Evolutionary conservation across 2,329 filamentous ascomycete genomes (phyloP), one percentile per base, ranked within the genome.

Genomic region (Nannizzia gypsea): DNA sequence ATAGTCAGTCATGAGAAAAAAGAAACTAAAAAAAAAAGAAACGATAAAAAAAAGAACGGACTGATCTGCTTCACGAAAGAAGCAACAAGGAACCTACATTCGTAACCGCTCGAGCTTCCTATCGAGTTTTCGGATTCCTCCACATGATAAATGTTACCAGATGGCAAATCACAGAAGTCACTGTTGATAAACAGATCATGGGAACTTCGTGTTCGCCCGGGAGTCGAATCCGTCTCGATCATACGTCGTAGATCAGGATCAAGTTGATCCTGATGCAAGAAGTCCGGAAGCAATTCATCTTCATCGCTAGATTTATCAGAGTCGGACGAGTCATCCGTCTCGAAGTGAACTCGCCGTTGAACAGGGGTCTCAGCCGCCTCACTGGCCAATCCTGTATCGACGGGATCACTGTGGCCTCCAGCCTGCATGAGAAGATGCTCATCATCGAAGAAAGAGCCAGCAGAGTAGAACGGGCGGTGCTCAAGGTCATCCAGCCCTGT

Each of bases 201-300:
- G 22, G 36, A 56, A 22, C 9, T 59, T 11, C 58, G 61, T 11
- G 50, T 20, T 24, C 46, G 52, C 44, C 52, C 59, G 2, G 57
- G 36, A n/a, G 73, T 75, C 3, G 24, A 28, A 64, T 89, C 84
- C 63, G 82, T 80, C 69, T 90, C 87, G 64, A 91, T 86, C 73
- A 89, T 84, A 46, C 83, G 81, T 64, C 87, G 86, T 67, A 92
- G 84, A 57, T 80, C 80, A 4, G 87, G 85, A 66, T 90, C 87
- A 3, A 92, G 78, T 15, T 82, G 80, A 68, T 83, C 86, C 72
- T 90, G 87, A 56, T 87, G 83, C 60, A 91, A 78, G 71, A 92
- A 92, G 61, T 92, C 84, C 69, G 90, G 84, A 1, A 88, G 86
- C 63, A 89, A 89, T 64, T 90, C 82, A 63, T 83, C 82, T 63